Base-by-base conservation (phyloP, 2,329 filamentous ascomycete genomes). In the Cladophialophora exuberans region DNA sequence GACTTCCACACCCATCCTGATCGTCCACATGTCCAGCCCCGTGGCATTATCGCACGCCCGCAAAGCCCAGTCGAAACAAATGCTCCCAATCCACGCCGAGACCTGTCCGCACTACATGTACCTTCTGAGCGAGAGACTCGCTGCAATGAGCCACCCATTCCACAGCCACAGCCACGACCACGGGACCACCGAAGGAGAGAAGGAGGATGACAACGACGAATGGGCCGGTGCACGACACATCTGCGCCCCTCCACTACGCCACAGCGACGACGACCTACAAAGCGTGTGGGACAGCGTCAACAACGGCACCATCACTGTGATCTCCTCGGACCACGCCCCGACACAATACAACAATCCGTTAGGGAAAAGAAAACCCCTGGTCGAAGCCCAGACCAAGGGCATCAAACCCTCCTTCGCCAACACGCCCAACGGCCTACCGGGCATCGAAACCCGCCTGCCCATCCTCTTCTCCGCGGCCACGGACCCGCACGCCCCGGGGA, bases 101-200 rank as follows among this genome's bases (percentile, higher is more conserved):
- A 84, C 81, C 1, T 83, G 81, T 64, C 81, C 81, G 2, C 81
- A 83, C 50, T 83, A 84, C 59, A 72, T 83, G 17, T 79, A 80
- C 57, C 69, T 83, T 10, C 76, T 77, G 1, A 73, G 76, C 13
- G 69, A 74, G 4, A 69, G 74, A 36, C 68, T 80, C 3, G 61
- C 48, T 4, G 52, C 52, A 20, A 57, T 56, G 66, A 69, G 53
- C 65, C 69, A 66, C 59, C 60, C 45, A 54, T 73, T 66, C 54
- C 66, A 63, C 63, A 71, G 41, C 28, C 36, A 58, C 33, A 67
- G 63, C 7, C 69, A 70, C 6, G 69, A 72, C 45, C 67, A 71
- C 58, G 11, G 13, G 7, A n/a, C 10, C 13, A n/a, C 18, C 15
- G 17, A n/a, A 18, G 39, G 25, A 25, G 39, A 15, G 39, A n/a